Evolutionary conservation across 2,329 filamentous ascomycete genomes (phyloP).

Genomic region (Pseudogymnoascus sp.): DNA sequence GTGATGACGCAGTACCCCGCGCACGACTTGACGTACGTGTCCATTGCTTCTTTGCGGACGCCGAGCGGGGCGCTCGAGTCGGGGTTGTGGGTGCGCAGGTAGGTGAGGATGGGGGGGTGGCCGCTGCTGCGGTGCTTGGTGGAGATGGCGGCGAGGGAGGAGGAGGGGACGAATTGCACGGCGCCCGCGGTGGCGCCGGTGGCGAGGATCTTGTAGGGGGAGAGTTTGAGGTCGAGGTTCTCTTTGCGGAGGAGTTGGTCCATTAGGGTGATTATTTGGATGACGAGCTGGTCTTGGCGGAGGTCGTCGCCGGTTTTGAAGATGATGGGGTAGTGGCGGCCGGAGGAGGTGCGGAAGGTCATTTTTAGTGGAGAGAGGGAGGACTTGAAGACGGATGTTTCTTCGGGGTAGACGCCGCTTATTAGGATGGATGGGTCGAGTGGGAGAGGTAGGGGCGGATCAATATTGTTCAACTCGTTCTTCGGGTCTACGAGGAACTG

Average conservation of each 20-base stretch:
- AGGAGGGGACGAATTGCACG: conserved; percentile 86
- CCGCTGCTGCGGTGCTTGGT: conserved; percentile 65
- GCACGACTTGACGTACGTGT: conserved; percentile 91
- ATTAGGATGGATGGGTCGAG: conserved; percentile 78
- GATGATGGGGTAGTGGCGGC: conserved; percentile 77
- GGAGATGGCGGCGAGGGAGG: conserved; percentile 72
- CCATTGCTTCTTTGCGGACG: conserved; percentile 84
- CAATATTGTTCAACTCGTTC: conserved; percentile 76
- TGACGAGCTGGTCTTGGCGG: conserved; percentile 92
- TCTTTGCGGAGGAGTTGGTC: conserved; percentile 92
- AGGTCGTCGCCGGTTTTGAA: conserved; percentile 98
- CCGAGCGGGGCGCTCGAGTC: conserved; percentile 74
- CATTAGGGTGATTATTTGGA: conserved; percentile 97
- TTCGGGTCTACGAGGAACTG: conserved; percentile 78
- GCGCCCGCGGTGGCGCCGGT: conserved; percentile 84
- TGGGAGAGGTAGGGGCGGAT: conserved; percentile 79
- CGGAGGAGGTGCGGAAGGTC: conserved; percentile 73
- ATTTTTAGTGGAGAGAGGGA: conserved; percentile 86
- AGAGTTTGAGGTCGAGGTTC: conserved; percentile 88
- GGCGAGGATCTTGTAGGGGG: conserved; percentile 91
- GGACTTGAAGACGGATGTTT: conserved; percentile 91
- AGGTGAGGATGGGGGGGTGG: conserved; percentile 57
- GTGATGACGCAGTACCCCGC: conserved; percentile 98
- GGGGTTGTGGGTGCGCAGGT: conserved; percentile 82
- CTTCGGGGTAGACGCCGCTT: conserved; percentile 70